Evolutionary conservation across 108 stramenopile genomes (phyloP).

Genomic region (Cyclotella atomus): DNA sequence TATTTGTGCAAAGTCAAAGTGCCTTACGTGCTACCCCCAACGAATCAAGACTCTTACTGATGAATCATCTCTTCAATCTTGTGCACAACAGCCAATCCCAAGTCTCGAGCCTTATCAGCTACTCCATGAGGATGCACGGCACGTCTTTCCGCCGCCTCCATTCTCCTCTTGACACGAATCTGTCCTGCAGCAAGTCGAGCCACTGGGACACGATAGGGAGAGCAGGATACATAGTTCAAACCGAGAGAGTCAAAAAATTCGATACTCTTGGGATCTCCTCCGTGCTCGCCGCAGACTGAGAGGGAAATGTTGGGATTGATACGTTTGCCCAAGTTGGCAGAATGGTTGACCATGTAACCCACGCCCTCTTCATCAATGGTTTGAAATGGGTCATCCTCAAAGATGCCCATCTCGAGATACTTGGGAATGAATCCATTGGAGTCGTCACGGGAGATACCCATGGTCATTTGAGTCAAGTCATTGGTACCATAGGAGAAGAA

Average conservation of each 20-base stretch:
- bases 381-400: slow-evolving; percentile 85
- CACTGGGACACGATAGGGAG: slow-evolving; percentile 88
- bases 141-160: slow-evolving; percentile 20
- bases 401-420: slow-evolving; percentile 80
- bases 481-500: slow-evolving; percentile 92
- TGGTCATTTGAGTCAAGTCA: slow-evolving; percentile 89
- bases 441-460: slow-evolving; percentile 90
- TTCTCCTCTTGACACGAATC: slow-evolving; percentile 52
- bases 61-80: slow-evolving; percentile 12
- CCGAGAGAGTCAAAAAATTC: slow-evolving; percentile 75
- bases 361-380: slow-evolving; percentile 87
- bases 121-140: not conserved
- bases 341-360: slow-evolving; percentile 68
- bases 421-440: slow-evolving; percentile 78
- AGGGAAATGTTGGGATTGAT: slow-evolving; percentile 66
- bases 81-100: not conserved
- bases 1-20: too few relatives aligned
- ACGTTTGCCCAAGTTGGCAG: slow-evolving; percentile 58
- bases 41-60: not conserved
- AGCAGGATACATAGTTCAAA: slow-evolving; percentile 88
- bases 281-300: slow-evolving; percentile 89
- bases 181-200: slow-evolving; percentile 82
- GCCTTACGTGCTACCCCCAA: too few relatives aligned
- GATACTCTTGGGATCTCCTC: slow-evolving; percentile 83
- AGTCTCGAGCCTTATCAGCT: not conserved